phyloP scores from a whole-genome alignment of 106 monocot species.

The Alisma plantagoaquatica region DNA sequence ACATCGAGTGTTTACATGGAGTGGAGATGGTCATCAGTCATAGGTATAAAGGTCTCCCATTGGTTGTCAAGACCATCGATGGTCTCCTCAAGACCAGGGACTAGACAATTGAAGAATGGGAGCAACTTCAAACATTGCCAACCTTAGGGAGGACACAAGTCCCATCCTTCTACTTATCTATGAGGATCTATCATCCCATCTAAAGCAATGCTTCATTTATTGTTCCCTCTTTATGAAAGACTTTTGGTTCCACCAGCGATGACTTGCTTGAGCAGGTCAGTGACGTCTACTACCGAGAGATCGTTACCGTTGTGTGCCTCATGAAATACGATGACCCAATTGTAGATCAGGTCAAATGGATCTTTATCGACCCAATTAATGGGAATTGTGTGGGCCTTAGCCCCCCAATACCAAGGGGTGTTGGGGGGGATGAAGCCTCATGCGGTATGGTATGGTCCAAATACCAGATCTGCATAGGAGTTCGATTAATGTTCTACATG shows the following conservation, averaged over 20 bases:
- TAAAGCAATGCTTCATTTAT: conserved; percentile 49
- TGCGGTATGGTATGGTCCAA: too few relatives aligned
- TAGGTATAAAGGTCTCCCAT: conserved; percentile 27
- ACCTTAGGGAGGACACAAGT: conserved; percentile 4
- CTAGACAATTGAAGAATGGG: conserved; percentile 16
- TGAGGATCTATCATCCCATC: conserved; percentile 26
- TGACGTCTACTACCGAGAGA: conserved; percentile 29
- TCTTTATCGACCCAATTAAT: too few relatives aligned
- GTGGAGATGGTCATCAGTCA: conserved; percentile 27
- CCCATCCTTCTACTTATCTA: conserved; percentile 28
- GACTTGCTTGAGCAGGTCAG: conserved; percentile 19
- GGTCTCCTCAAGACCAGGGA: conserved; percentile 26
- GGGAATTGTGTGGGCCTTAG: too few relatives aligned
- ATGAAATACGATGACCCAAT: too few relatives aligned
- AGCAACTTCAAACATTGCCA: conserved; percentile 13
- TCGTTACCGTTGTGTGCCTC: too few relatives aligned
- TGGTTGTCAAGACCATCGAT: conserved; percentile 25
- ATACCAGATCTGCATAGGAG: too few relatives aligned
- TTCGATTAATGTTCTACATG: too few relatives aligned
- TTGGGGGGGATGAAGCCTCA: too few relatives aligned
- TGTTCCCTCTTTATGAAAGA: conserved; percentile 36
- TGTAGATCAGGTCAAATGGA: too few relatives aligned
- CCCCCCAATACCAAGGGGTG: too few relatives aligned
- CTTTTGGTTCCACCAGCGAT: not conserved
- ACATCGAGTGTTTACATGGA: not conserved